A percentile compares a stretch with the other conserved stretches of the same genome.
Conservation (phyloP, 2,329 filamentous ascomycete species). For the Thielaviopsis populi region DNA sequence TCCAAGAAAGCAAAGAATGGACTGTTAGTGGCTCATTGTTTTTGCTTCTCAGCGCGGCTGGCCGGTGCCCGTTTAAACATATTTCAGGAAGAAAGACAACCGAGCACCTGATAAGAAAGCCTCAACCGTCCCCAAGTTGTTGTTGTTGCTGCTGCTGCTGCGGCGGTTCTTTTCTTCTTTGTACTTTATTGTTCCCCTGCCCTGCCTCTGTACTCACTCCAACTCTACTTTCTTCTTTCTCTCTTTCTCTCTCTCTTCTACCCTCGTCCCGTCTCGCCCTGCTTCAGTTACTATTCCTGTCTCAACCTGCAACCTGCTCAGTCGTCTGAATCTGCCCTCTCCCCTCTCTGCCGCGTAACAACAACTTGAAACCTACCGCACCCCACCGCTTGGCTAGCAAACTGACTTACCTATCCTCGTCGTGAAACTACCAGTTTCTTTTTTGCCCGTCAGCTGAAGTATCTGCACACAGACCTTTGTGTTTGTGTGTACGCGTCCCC, state of each 20-base stretch:
- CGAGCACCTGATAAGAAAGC: background rate
- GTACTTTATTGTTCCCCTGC: background rate
- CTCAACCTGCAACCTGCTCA: background rate
- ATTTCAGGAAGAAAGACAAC: background rate
- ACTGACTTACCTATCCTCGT: background rate
- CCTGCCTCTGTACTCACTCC: too few species aligned
- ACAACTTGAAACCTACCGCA: conserved; percentile 3
- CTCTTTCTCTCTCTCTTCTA: background rate
- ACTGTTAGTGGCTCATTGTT: background rate
- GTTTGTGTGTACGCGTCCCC: background rate
- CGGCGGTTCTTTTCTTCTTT: background rate
- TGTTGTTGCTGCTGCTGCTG: background rate
- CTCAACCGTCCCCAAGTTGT: background rate
- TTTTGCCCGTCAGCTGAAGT: background rate
- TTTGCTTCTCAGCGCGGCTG: background rate
- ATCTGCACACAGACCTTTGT: background rate
- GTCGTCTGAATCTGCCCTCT: background rate
- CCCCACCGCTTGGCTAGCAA: background rate
- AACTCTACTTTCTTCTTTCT: too few species aligned
- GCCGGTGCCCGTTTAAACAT: background rate
- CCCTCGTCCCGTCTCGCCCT: background rate
- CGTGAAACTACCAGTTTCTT: background rate
- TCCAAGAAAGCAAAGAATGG: background rate
- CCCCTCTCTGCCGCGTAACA: background rate
- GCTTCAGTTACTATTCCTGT: background rate